Evolutionary conservation across 2,329 filamentous ascomycete genomes (phyloP), one percentile per base, ranked within the genome.

Genomic region (Huntiella moniliformis): DNA sequence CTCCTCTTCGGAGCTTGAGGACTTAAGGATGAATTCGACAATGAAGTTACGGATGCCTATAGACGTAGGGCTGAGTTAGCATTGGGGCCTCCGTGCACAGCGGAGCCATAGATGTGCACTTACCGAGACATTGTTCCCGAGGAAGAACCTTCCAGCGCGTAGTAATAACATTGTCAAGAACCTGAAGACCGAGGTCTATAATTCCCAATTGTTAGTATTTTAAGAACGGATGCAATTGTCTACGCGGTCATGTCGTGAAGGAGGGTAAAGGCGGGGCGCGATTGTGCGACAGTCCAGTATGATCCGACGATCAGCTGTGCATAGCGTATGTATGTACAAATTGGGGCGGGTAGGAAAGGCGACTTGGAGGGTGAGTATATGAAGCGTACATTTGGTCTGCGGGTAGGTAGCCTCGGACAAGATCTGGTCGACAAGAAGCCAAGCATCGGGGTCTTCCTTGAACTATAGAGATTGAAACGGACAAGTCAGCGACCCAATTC

Each of bases 81-180:
- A 16, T 22, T 22, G 16, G 15, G 22, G 22, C 22, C 22, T 28
- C 22, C 22, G 22, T 28, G 22, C 22, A 28, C 22, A 28, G 22
- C 22, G 17, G 10, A 7, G 32, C 4, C 38, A 31, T 34, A 16
- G 41, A 16, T 31, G 42, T 31, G 13, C n/a, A 22, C 47, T 36
- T 49, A 67, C 85, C 86, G 72, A 91, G 79, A 64, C 91, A 95
- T 66, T 98, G 91, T 54, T 96, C 88, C 58, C 86, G 78, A 45
- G 91, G 91, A 52, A 98, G 68, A 50, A 96, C 86, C 68, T 95
- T 98, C 92, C 91, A 98, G 68, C 91, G 79, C 54, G 91, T 98
- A 77, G 88, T 84, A 61, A 98, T 96, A 54, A 98, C 88, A 74
- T 85, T 86, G 67, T 98, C 91, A 53, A 98, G 77, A 54, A 98